Evolutionary conservation across 257 asterid genomes (phyloP).

Genomic region (Solanum virginianum): DNA sequence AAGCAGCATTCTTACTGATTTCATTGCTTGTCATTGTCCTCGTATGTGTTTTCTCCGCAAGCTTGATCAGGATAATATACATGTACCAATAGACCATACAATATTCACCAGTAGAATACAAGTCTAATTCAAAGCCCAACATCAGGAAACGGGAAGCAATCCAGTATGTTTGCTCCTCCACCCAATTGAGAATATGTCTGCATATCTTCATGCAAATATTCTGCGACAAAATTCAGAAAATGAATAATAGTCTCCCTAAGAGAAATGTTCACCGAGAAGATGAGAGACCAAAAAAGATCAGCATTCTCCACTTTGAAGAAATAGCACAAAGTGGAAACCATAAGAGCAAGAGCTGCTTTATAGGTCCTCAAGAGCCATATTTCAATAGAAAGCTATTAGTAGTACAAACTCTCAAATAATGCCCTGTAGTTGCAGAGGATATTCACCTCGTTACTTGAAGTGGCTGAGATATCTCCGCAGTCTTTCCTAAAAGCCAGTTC

Average conservation of each 20-base stretch:
- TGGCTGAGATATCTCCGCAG: conserved; percentile 47
- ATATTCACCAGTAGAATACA: conserved; percentile 81
- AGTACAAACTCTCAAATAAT: not conserved
- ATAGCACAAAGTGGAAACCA: not conserved
- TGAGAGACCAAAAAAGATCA: not conserved
- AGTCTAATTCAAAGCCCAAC: conserved; percentile 86
- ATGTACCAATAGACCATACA: conserved; percentile 99
- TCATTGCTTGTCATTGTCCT: conserved; percentile 54
- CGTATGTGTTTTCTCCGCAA: conserved; percentile 87
- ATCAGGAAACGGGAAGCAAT: conserved; percentile 81
- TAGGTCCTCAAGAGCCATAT: not conserved
- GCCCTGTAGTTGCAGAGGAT: not conserved
- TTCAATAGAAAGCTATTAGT: not conserved
- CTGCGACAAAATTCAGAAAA: conserved; percentile 23
- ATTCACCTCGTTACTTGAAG: conserved; percentile 67
- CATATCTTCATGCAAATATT: conserved; percentile 47
- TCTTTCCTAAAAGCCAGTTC: conserved; percentile 80
- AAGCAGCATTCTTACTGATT: conserved; percentile 42
- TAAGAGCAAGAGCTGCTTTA: not conserved
- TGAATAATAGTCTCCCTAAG: not conserved
- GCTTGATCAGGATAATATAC: conserved; percentile 73
- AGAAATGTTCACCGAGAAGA: not conserved
- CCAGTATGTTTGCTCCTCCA: conserved; percentile 97
- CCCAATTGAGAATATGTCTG: conserved; percentile 80
- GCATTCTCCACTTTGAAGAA: not conserved